Evolutionary conservation across 768 basidiomycete genomes (phyloP).

Genomic region (Solioccasus polychromus): DNA sequence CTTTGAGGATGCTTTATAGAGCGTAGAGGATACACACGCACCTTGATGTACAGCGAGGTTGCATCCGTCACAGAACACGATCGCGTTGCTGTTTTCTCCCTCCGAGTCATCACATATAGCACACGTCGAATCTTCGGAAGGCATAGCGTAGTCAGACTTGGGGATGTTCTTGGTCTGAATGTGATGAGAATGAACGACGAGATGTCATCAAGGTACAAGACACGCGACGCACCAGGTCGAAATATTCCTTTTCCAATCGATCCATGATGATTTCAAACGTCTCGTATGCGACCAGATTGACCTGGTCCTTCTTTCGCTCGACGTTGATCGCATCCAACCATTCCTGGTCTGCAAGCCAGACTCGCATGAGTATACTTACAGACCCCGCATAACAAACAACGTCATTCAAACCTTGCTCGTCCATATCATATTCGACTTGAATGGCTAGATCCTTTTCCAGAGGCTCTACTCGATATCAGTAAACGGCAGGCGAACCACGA

Average conservation of each 20-base stretch:
- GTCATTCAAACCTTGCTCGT: constrained; percentile 78
- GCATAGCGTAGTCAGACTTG: constrained; percentile 81
- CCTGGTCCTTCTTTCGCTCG: constrained; percentile 74
- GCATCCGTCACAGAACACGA: constrained; percentile 99
- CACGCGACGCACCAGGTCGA: constrained; percentile 69
- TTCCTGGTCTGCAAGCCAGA: constrained; percentile 65
- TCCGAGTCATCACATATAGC: constrained; percentile 98
- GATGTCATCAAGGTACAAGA: constrained; percentile 1
- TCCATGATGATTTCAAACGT: constrained; percentile 97
- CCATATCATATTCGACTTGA: constrained; percentile 99
- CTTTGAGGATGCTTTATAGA: constrained; percentile 9
- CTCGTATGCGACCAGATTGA: constrained; percentile 75
- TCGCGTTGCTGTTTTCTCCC: constrained; percentile 97
- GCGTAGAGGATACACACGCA: constrained; percentile 29
- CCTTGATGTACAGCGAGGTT: constrained; percentile 99
- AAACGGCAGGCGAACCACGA: background rate
- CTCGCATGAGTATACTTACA: constrained; percentile 6
- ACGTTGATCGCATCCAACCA: constrained; percentile 88
- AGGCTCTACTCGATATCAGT: constrained; percentile 58
- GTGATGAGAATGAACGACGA: background rate
- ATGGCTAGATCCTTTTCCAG: constrained; percentile 87
- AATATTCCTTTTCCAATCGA: constrained; percentile 98
- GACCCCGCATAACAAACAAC: background rate
- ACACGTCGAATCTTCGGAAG: constrained; percentile 94
- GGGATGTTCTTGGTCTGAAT: constrained; percentile 88